Evolutionary conservation across 768 basidiomycete species (phyloP), one percentile per base, ranked within the genome.

Genomic region (Tulasnella calospora): DNA sequence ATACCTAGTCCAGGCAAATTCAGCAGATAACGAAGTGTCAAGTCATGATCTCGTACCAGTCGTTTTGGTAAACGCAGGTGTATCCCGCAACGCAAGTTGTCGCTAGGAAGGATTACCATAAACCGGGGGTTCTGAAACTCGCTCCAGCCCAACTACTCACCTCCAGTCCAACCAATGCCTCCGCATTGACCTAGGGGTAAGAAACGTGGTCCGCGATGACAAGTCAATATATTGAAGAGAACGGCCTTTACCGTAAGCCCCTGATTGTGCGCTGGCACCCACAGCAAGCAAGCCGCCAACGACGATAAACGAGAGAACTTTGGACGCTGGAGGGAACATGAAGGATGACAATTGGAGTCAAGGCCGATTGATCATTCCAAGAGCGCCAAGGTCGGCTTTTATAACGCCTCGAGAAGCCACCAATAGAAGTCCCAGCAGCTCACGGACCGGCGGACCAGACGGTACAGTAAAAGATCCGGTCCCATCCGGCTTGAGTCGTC

Each of bases 61-160:
- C 40, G 40, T 74, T 78, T 23, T 21, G 36, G 44, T 40, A 38
- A 0, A 41, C 40, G 77, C 77, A 78, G 46, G 33, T 78, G 47
- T 57, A 77, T 21, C 40, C 40, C 19, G 73, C 13, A 36, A 51
- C 77, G 27, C 77, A 78, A 30, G 74, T 76, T 40, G 77, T 78
- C 15, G 61, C 61, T 67, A 35, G 7, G 30, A 35, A 35, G 19
- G 33, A 30, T 15, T 17, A 15, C 10, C 27, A 35, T 27, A 35
- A 1, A 67, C 19, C 15, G 30, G 61, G 15, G 12, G 7, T 35
- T 35, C 30, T 2, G 17, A 27, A 6, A 30, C 27, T 35, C 12
- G 55, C 0, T 67, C 7, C 33, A 27, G 12, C 33, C 10, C 23
- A n/a, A 27, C 61, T 2, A 67, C 30, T 67, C 51, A 67, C 61